Conservation (phyloP, 2,329 filamentous ascomycete genomes). For the Talaromyces pinophilus region DNA sequence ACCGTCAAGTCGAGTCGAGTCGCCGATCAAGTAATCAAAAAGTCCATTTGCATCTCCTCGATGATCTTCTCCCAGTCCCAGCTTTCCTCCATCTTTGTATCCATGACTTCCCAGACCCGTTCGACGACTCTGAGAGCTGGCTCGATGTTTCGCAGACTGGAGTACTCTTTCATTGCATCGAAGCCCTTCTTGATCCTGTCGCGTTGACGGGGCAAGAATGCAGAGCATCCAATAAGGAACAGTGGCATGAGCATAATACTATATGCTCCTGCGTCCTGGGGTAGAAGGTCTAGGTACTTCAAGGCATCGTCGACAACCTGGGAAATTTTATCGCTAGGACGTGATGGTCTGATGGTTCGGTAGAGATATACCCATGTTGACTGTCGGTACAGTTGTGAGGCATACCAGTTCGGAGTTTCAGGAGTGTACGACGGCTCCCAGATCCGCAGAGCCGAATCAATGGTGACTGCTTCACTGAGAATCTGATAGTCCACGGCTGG, state of each 20-base stretch:
- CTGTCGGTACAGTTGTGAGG: constrained; percentile 62
- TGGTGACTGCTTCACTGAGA: constrained; percentile 70
- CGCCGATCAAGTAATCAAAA: constrained; percentile 56
- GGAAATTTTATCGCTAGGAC: constrained; percentile 57
- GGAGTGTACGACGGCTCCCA: constrained; percentile 67
- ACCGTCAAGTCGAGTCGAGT: neutral
- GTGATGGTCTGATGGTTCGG: constrained; percentile 60
- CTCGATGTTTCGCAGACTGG: constrained; percentile 59
- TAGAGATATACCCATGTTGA: constrained; percentile 66
- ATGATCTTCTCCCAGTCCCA: constrained; percentile 68
- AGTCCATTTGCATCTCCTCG: constrained; percentile 60
- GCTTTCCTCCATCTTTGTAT: constrained; percentile 55
- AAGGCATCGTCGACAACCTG: constrained; percentile 61
- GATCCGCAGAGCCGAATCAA: constrained; percentile 70
- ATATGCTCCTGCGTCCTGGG: constrained; percentile 57
- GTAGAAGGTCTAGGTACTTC: constrained; percentile 56
- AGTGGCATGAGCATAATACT: constrained; percentile 63
- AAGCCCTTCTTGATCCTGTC: constrained; percentile 58
- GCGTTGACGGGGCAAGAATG: constrained; percentile 58
- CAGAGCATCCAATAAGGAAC: constrained; percentile 63
- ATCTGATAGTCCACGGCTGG: constrained; percentile 73
- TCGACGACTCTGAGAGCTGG: constrained; percentile 58
- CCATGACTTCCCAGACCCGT: constrained; percentile 62
- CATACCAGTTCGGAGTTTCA: constrained; percentile 56
- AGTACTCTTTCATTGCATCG: constrained; percentile 56